phyloP scores from a whole-genome alignment of 2,329 filamentous ascomycete species.

The Hymenoscyphus repandus region DNA sequence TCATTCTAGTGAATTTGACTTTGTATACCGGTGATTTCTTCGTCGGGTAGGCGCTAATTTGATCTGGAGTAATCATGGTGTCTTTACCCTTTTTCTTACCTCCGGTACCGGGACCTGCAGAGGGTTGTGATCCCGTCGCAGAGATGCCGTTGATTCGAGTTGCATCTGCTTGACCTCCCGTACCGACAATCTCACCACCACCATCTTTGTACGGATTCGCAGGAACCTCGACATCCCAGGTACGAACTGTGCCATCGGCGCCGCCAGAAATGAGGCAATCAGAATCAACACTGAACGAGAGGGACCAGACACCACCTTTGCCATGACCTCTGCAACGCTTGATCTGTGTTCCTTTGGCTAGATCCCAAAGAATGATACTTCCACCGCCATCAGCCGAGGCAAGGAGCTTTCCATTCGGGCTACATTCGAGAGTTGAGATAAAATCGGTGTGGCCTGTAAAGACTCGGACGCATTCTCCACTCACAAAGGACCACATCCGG shows the following conservation, averaged over 20 bases:
- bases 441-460: constrained; percentile 89
- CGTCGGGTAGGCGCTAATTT: constrained; percentile 90
- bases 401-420: constrained; percentile 83
- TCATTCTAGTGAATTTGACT: constrained; percentile 92
- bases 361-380: constrained; percentile 91
- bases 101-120: constrained; percentile 26
- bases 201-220: constrained; percentile 58
- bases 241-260: constrained; percentile 83
- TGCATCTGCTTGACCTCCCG: constrained; percentile 44
- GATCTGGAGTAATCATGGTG: constrained; percentile 82
- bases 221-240: constrained; percentile 84
- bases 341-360: constrained; percentile 76
- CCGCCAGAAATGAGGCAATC: constrained; percentile 85
- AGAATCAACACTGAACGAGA: constrained; percentile 91
- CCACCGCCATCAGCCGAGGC: constrained; percentile 85
- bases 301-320: constrained; percentile 87
- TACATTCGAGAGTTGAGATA: constrained; percentile 78
- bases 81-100: constrained; percentile 81
- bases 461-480: constrained; percentile 80
- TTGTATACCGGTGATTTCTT: constrained; percentile 96
- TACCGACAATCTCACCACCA: constrained; percentile 33
- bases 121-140: constrained; percentile 25
- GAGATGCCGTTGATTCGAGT: constrained; percentile 39
- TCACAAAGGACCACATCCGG: constrained; percentile 93
- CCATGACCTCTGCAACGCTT: constrained; percentile 94